phyloP scores from a whole-genome alignment of 768 basidiomycete species.

The Amylocystis lapponica region DNA sequence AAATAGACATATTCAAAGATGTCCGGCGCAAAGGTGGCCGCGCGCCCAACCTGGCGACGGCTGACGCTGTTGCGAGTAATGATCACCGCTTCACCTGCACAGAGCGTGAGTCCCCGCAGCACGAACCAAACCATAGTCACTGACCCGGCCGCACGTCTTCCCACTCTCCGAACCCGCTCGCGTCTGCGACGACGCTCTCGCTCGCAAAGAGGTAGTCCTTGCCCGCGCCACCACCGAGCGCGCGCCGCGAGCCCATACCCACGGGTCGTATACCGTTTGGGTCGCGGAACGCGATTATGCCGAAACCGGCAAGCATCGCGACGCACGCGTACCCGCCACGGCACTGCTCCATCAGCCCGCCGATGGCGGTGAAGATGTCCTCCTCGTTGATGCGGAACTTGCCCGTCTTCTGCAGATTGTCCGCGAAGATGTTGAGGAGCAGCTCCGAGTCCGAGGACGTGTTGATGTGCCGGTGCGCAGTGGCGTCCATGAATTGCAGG shows the following conservation, averaged over 20 bases:
- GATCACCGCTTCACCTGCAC: slow-evolving; percentile 87
- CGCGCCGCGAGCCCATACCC: slow-evolving; percentile 72
- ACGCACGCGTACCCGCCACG: slow-evolving; percentile 95
- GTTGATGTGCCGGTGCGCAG: slow-evolving; percentile 97
- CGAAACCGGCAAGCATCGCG: slow-evolving; percentile 99
- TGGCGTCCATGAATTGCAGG: slow-evolving; percentile 92
- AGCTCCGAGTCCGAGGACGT: slow-evolving; percentile 98
- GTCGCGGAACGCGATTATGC: slow-evolving; percentile 96
- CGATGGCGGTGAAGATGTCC: slow-evolving; percentile 93
- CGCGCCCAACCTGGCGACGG: slow-evolving; percentile 64
- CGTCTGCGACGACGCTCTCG: slow-evolving; percentile 96
- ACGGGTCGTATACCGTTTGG: slow-evolving; percentile 96
- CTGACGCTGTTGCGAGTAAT: slow-evolving; percentile 79
- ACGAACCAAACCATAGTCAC: slow-evolving; percentile 14
- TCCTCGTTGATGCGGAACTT: slow-evolving; percentile 99
- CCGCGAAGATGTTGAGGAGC: slow-evolving; percentile 93
- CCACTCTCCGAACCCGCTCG: slow-evolving; percentile 88
- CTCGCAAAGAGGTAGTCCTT: slow-evolving; percentile 88
- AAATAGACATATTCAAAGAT: slow-evolving; percentile 99
- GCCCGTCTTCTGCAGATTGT: slow-evolving; percentile 96
- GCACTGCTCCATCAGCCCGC: slow-evolving; percentile 82
- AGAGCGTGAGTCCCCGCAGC: background rate
- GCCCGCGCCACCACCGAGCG: slow-evolving; percentile 37
- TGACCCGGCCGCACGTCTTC: slow-evolving; percentile 86
- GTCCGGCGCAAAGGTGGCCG: slow-evolving; percentile 86